A percentile compares a stretch with the other conserved stretches of the same genome.
These are phyloP conservation scores for Ambrosia trifida DNA, from an alignment of 129 eudicot genomes.

Conservation along the genomic window DNA sequence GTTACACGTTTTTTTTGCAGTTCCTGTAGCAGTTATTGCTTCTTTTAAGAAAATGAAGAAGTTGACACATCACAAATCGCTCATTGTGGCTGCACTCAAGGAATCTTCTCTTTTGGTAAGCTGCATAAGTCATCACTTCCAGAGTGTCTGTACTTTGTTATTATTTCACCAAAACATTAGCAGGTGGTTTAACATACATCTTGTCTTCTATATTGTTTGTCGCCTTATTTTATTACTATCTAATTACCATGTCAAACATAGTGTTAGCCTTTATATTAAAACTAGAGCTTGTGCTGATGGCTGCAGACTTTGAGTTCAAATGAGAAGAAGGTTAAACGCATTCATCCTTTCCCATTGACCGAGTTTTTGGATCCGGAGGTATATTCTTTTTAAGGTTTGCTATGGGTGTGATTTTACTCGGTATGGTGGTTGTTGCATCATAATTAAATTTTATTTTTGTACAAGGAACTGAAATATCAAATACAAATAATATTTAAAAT, in stretches of 20 bases:
- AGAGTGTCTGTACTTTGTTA: background rate
- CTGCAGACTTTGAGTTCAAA: constrained; percentile 75
- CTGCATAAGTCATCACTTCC: constrained; percentile 8
- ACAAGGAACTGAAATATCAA: background rate
- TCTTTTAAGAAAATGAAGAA: constrained; percentile 77
- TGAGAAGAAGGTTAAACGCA: constrained; percentile 79
- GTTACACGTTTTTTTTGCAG: constrained; percentile 50
- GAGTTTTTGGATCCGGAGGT: constrained; percentile 83
- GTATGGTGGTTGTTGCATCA: background rate
- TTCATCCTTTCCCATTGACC: constrained; percentile 65
- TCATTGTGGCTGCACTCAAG: constrained; percentile 78
- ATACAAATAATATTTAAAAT: background rate
- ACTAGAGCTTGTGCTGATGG: constrained; percentile 15
- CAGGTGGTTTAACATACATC: constrained; percentile 1
- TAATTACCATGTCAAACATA: background rate
- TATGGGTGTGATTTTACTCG: background rate
- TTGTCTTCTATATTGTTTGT: background rate
- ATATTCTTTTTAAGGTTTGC: constrained; percentile 14
- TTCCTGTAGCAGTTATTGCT: constrained; percentile 75
- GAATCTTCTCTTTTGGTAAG: constrained; percentile 82
- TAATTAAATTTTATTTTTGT: background rate
- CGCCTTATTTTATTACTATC: background rate
- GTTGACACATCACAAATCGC: constrained; percentile 60
- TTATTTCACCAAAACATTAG: constrained; percentile 1
- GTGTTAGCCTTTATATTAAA: background rate